Conservation (phyloP, 176 grass and related monocot species). For the Themeda triandra region DNA sequence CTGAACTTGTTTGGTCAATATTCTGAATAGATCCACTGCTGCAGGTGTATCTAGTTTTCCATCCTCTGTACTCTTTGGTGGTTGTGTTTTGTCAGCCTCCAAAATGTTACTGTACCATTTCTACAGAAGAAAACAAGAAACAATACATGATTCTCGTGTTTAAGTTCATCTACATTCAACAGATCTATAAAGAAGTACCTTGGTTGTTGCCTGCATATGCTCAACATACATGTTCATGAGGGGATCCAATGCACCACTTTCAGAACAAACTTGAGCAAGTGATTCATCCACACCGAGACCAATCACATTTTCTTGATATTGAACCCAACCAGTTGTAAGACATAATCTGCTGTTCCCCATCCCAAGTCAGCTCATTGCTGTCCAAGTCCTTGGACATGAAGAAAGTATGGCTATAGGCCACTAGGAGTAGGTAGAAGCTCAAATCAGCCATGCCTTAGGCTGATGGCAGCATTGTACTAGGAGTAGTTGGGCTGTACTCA, state of each 20-base stretch:
- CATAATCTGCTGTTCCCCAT: too few species aligned
- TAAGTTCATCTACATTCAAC: slow-evolving; percentile 20
- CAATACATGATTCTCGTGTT: slow-evolving; percentile 14
- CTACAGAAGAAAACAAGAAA: slow-evolving; percentile 54
- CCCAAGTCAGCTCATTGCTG: too few species aligned
- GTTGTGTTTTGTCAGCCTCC: slow-evolving; percentile 96
- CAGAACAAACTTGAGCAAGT: slow-evolving; percentile 98
- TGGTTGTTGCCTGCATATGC: slow-evolving; percentile 94
- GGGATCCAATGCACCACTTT: slow-evolving; percentile 99
- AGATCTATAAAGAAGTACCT: slow-evolving; percentile 55
- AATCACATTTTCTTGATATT: slow-evolving; percentile 99
- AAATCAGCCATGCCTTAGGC: too few species aligned
- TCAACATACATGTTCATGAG: slow-evolving; percentile 99
- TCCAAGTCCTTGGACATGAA: too few species aligned
- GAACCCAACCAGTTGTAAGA: slow-evolving; percentile 62
- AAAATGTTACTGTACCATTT: slow-evolving; percentile 99
- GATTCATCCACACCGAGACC: slow-evolving; percentile 93
- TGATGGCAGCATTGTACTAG: too few species aligned
- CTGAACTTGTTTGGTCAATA: slow-evolving; percentile 94
- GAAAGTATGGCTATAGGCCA: too few species aligned
- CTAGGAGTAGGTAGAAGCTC: too few species aligned
- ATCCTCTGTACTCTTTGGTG: slow-evolving; percentile 82
- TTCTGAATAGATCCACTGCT: slow-evolving; percentile 96
- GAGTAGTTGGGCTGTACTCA: too few species aligned
- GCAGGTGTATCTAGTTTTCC: slow-evolving; percentile 92